phyloP scores from a whole-genome alignment of 2,329 filamentous ascomycete genomes.

The Thielaviopsis ethacetica region DNA sequence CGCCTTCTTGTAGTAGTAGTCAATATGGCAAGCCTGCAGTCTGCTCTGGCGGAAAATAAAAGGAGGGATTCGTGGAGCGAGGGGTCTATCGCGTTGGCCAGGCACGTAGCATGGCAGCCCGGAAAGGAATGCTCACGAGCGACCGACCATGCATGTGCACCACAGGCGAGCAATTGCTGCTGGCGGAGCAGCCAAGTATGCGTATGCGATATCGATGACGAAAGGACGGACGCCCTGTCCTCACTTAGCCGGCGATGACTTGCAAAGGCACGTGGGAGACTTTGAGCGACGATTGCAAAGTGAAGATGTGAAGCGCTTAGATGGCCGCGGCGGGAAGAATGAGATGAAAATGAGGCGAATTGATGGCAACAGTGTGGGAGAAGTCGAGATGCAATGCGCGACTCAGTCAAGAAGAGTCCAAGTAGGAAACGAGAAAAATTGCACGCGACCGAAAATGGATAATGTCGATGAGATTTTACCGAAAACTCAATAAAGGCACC shows the following conservation, averaged over 20 bases:
- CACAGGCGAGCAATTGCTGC: not conserved
- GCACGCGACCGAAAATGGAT: not conserved
- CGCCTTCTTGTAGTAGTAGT: not conserved
- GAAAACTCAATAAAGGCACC: not conserved
- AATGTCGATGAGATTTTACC: not conserved
- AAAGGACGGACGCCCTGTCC: not conserved
- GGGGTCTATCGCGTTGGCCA: conserved; percentile 1
- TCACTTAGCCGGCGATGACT: not conserved
- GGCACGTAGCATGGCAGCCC: conserved; percentile 7
- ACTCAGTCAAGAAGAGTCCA: not conserved
- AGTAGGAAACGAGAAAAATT: not conserved
- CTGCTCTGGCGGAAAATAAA: not conserved
- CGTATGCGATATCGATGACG: not conserved
- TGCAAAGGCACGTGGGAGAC: not conserved
- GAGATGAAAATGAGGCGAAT: not conserved
- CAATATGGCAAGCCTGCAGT: not conserved
- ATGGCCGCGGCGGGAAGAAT: not conserved
- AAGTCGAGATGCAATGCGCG: not conserved
- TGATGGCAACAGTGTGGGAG: not conserved
- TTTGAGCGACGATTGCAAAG: not conserved
- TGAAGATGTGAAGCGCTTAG: not conserved
- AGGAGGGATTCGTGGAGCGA: not conserved
- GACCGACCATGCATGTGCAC: conserved; percentile 4
- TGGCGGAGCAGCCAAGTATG: not conserved
- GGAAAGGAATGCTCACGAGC: conserved; percentile 2